Evolutionary conservation across 2,329 filamentous ascomycete species (phyloP), one percentile per base, ranked within the genome.

Genomic region (Colletotrichum destructivum): DNA sequence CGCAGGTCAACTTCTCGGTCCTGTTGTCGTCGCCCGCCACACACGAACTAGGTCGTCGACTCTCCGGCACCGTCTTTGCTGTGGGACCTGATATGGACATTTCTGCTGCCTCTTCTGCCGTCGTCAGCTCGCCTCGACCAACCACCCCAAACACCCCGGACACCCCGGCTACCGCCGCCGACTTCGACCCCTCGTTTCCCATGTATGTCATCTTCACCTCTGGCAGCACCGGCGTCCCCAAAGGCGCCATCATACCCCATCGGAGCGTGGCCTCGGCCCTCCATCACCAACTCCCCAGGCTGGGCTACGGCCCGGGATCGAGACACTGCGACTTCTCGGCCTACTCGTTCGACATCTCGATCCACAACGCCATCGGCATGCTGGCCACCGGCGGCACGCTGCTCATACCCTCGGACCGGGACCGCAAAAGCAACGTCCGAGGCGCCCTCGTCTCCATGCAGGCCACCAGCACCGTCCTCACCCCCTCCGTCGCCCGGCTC

Each of bases 331-430:
- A 82, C 26, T 82, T 81, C 40, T 77, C 80, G 2, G 74, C 81
- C 0, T 77, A 77, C 23, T 77, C 76, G 0, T 82, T 82, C 49
- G 81, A 81, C 47, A 78, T 76, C 4, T 76, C 74, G 65, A 77
- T 81, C 7, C 54, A 57, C 54, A 57, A 31, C 54, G 38, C 54
- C 54, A 57, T 40, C 16, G 54, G 44, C 44, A 46, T 46, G 44
- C 44, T 46, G 7, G 44, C 8, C 1, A 46, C 44, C 8, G 44
- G 44, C 16, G 44, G 44, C 44, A 46, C 44, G 8, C 15, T 46
- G 16, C 44, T 46, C 18, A 46, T 46, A 2, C 44, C 44, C 15
- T 46, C 44, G 44, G 44, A 46, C 16, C 44, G 18, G 8, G 44
- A 46, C 1, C 38, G 66, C 8, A 46, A 46, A 16, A 46, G 16